phyloP scores from a whole-genome alignment of 192 early-diverging fungal genomes.

The Coemansia reversa region DNA sequence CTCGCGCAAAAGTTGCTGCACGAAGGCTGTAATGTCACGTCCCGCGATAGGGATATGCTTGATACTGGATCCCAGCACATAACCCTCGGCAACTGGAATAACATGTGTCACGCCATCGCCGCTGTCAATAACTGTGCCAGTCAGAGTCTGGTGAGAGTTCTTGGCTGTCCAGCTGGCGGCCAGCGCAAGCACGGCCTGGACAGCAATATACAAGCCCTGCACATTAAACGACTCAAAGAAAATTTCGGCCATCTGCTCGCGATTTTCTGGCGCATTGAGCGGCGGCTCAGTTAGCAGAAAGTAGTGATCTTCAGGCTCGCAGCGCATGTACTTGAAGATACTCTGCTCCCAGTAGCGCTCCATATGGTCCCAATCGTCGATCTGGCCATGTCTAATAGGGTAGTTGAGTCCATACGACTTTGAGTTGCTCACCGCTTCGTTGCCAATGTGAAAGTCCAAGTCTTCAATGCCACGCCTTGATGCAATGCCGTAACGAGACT shows the following conservation, averaged over 20 bases:
- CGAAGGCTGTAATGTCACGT: constrained; percentile 95
- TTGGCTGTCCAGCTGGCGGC: constrained; percentile 93
- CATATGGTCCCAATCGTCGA: constrained; percentile 99
- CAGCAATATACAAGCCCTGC: constrained; percentile 96
- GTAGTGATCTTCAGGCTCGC: constrained; percentile 98
- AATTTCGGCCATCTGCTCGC: constrained; percentile 98
- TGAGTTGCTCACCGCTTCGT: constrained; percentile 87
- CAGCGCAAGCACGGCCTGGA: constrained; percentile 97
- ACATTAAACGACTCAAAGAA: constrained; percentile 99
- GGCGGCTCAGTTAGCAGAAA: constrained; percentile 98
- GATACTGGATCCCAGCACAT: constrained; percentile 96
- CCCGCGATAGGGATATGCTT: constrained; percentile 99
- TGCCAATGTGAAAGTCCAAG: constrained; percentile 95
- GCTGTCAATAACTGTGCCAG: constrained; percentile 97
- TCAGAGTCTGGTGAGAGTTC: constrained; percentile 83
- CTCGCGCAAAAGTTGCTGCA: constrained; percentile 96
- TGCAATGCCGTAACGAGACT: constrained; percentile 70
- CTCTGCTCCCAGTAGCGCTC: constrained; percentile 99
- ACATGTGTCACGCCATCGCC: constrained; percentile 99
- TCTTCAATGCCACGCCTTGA: constrained; percentile 97
- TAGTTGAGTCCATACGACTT: constrained; percentile 89
- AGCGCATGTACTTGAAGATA: constrained; percentile 96
- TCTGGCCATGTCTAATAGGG: constrained; percentile 95
- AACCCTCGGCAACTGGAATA: constrained; percentile 98
- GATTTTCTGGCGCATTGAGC: constrained; percentile 96